Evolutionary conservation across 140 eudicot genomes (phyloP).

Genomic region (Bidens hawaiensis): DNA sequence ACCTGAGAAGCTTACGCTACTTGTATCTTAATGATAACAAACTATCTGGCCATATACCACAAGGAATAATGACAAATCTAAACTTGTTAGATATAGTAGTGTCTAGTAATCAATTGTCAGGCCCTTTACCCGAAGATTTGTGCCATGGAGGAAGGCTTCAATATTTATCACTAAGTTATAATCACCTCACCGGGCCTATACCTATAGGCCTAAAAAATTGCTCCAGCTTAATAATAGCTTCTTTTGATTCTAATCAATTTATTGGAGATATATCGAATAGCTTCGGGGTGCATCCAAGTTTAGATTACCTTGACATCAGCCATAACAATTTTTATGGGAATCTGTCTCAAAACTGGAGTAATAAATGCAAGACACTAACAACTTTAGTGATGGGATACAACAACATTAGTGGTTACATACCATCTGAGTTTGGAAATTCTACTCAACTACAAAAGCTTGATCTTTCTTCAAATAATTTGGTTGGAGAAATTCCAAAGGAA

Average conservation of each 20-base stretch:
- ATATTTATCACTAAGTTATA: no score
- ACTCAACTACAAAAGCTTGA: not conserved
- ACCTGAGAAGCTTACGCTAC: not conserved
- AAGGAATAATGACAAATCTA: slow-evolving; percentile 2
- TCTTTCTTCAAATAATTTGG: not conserved
- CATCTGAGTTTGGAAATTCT: not conserved
- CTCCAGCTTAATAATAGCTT: slow-evolving; percentile 11
- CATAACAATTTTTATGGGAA: slow-evolving; percentile 29
- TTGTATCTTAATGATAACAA: not conserved
- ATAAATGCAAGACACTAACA: slow-evolving; percentile 13
- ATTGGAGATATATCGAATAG: slow-evolving; percentile 23
- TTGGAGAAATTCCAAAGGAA: slow-evolving; percentile 3
- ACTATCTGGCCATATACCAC: slow-evolving; percentile 18
- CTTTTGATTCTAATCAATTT: slow-evolving; percentile 20
- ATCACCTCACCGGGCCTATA: slow-evolving; percentile 15
- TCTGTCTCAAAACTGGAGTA: slow-evolving; percentile 34
- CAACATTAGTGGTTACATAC: slow-evolving; percentile 32
- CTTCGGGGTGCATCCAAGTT: slow-evolving; percentile 29
- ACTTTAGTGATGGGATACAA: slow-evolving; percentile 18
- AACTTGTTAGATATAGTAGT: not conserved
- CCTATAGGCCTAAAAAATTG: slow-evolving; percentile 27
- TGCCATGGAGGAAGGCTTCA: no score
- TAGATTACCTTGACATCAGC: slow-evolving; percentile 19
- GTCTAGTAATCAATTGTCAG: slow-evolving; percentile 14
- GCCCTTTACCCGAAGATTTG: no score